Evolutionary conservation across 2,329 filamentous ascomycete genomes (phyloP), one percentile per base, ranked within the genome.

Genomic region (Trichoderma oligosporum): DNA sequence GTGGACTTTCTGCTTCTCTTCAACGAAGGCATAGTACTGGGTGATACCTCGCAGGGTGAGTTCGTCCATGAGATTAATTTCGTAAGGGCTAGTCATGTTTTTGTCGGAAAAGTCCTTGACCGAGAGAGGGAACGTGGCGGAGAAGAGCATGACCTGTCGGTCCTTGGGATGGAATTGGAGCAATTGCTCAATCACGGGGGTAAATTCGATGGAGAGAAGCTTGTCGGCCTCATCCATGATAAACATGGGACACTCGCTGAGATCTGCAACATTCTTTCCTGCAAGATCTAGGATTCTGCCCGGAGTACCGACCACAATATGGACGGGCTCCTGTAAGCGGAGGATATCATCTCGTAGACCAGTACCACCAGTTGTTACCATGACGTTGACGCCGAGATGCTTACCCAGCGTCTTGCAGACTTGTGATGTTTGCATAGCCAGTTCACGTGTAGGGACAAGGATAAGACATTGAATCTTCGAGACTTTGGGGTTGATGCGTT

Each of bases 171-270:
- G 93, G 76, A 96, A 97, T 63, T 89, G 88, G 48, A 99, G 81
- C 20, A 99, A 82, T 72, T 99, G 91, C 74, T 99, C 95, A 64
- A 99, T 96, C 62, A 96, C 92, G 24, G 93, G 91, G 6, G 94
- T 99, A 71, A 99, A 99, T 71, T 99, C 94, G 59, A 90, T 85
- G 6, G 94, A 99, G 49, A 99, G 83, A 60, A 99, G 85, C 79
- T 99, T 99, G 76, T 99, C 94, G 56, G 94, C 94, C 74, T 99
- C 94, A 69, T 99, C 94, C 94, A 99, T 99, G 76, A 99, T 91
- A 72, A 99, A 99, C 70, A 95, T 97, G 67, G 91, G 88, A 72
- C 94, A 97, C 76, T 95, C 88, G 67, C 92, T 95, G 48, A 99
- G 82, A 74, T 99, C 94, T 62, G 94, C 94, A 60, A 99, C 92